These are phyloP conservation scores for Cucumis melo DNA, from an alignment of 306 rosid genomes.

Conservation along the genomic window DNA sequence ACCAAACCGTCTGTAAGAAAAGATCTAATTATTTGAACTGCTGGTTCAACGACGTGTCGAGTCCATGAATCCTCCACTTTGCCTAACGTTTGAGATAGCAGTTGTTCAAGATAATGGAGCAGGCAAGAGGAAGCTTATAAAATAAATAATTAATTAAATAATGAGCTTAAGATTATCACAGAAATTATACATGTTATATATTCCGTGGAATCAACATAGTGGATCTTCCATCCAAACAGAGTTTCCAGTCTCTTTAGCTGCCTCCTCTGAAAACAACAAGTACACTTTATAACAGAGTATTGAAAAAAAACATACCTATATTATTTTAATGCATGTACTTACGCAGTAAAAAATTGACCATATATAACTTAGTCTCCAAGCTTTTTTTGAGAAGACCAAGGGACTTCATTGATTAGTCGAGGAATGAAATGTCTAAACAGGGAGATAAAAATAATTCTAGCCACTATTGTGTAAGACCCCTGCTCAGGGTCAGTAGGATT, in stretches of 20 bases:
- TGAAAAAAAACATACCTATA: not conserved
- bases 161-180: not conserved
- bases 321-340: not conserved
- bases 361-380: not conserved
- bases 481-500: too few relatives aligned
- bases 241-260: conserved; percentile 54
- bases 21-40: conserved; percentile 29
- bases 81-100: conserved; percentile 27
- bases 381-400: not conserved
- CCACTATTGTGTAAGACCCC: too few relatives aligned
- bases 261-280: conserved; percentile 41
- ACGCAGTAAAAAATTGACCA: not conserved
- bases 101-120: not conserved
- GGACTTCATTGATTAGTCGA: too few relatives aligned
- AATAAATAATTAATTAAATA: not conserved
- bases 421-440: too few relatives aligned
- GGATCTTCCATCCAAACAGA: conserved; percentile 66
- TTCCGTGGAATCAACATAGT: conserved; percentile 58
- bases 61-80: conserved; percentile 52
- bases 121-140: not conserved
- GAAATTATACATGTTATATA: conserved; percentile 40
- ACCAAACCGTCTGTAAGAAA: conserved; percentile 32
- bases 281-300: not conserved
- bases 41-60: conserved; percentile 49
- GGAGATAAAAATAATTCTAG: too few relatives aligned